Percentiles rank a stretch among this genome's conserved stretches.
These are phyloP conservation scores for Selaginella tamariscina DNA, from an alignment of 75 land plant genomes.

Conservation along the genomic window DNA sequence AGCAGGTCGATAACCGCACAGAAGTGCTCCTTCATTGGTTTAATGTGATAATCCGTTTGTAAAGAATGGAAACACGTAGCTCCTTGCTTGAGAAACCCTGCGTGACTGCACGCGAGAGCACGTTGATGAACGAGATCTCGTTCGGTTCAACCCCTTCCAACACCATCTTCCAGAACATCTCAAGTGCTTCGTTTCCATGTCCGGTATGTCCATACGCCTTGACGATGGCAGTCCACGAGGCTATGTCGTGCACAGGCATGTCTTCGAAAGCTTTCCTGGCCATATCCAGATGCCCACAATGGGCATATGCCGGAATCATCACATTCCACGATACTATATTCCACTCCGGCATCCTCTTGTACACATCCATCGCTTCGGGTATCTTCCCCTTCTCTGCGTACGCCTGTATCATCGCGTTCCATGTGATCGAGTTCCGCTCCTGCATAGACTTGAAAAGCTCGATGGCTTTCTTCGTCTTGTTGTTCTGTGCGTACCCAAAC, in stretches of 20 bases:
- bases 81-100: background rate
- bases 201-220: background rate
- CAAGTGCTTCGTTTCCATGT: background rate
- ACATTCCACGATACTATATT: background rate
- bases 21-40: constrained; percentile 21
- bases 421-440: background rate
- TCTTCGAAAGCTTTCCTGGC: background rate
- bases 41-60: constrained; percentile 11
- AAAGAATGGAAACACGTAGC: constrained; percentile 15
- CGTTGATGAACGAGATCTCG: background rate
- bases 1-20: constrained; percentile 26
- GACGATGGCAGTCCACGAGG: background rate
- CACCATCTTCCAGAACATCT: background rate
- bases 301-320: background rate
- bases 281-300: background rate
- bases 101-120: constrained; percentile 8
- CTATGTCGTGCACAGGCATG: background rate
- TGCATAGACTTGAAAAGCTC: background rate
- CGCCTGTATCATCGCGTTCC: background rate
- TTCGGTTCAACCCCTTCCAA: background rate
- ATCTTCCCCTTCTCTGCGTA: background rate
- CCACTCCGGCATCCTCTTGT: background rate
- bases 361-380: background rate
- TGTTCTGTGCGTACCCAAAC: background rate
- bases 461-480: background rate